These are phyloP conservation scores for Cyclaneusma minus DNA, from an alignment of 2,329 filamentous ascomycete genomes.

Conservation along the genomic window DNA sequence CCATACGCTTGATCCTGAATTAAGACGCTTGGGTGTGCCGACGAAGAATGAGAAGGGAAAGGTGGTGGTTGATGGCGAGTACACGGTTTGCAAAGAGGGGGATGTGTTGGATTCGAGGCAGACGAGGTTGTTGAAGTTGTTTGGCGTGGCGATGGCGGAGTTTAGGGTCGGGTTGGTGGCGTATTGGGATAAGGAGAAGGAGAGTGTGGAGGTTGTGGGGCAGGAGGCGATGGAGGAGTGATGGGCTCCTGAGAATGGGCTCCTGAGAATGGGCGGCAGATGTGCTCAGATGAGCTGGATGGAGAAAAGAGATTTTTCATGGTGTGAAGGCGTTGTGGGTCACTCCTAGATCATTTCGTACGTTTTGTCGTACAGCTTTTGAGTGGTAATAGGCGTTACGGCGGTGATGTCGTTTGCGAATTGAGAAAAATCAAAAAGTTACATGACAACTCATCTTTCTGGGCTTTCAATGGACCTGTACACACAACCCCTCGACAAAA, in stretches of 20 bases:
- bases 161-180: slow-evolving; percentile 73
- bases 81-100: slow-evolving; percentile 62
- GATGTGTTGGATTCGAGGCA: slow-evolving; percentile 79
- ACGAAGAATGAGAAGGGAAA: slow-evolving; percentile 79
- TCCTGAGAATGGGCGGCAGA: slow-evolving; percentile 9
- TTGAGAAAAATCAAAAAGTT: too few species aligned
- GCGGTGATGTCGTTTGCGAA: too few species aligned
- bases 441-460: too few species aligned
- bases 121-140: slow-evolving; percentile 86
- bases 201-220: slow-evolving; percentile 38
- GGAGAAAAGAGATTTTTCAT: slow-evolving; percentile 4
- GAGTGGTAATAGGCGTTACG: too few species aligned
- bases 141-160: slow-evolving; percentile 79
- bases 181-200: slow-evolving; percentile 47
- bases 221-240: slow-evolving; percentile 27
- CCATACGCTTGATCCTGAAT: slow-evolving; percentile 78
- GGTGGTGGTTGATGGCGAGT: slow-evolving; percentile 48
- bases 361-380: too few species aligned
- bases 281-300: slow-evolving; percentile 1
- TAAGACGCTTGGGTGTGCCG: slow-evolving; percentile 79
- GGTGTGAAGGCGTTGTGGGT: slow-evolving; percentile 13
- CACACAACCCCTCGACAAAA: too few species aligned
- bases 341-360: too few species aligned
- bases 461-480: too few species aligned
- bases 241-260: slow-evolving; percentile 5